A percentile compares a stretch with the other conserved stretches of the same genome.
Conservation (phyloP, 2,329 filamentous ascomycete species). For the Xylariaceae sp. region DNA sequence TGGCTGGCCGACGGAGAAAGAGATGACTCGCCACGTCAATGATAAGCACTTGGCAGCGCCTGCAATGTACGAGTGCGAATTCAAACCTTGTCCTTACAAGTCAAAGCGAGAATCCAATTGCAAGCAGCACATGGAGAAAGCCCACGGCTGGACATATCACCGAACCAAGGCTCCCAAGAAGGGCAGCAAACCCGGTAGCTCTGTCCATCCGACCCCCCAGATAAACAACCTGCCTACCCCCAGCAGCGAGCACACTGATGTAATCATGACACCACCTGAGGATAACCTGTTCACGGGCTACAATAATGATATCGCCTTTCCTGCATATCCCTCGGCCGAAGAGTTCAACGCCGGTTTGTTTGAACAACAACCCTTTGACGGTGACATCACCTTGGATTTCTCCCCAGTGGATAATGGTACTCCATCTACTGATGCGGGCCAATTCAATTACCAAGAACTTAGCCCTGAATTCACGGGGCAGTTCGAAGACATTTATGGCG, state of each 20-base stretch:
- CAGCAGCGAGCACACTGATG: constrained; percentile 51
- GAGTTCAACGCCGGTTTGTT: constrained; percentile 42
- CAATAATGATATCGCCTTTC: constrained; percentile 41
- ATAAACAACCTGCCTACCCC: constrained; percentile 61
- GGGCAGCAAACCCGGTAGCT: constrained; percentile 40
- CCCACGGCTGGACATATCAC: constrained; percentile 84
- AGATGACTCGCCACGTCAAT: constrained; percentile 91
- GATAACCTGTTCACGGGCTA: constrained; percentile 35
- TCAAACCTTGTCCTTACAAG: constrained; percentile 80
- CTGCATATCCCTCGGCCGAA: constrained; percentile 42
- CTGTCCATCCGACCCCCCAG: constrained; percentile 51
- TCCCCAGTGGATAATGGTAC: constrained; percentile 48
- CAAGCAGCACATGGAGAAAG: constrained; percentile 99
- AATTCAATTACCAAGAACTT: constrained; percentile 51
- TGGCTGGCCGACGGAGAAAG: constrained; percentile 97
- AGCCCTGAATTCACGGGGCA: constrained; percentile 57
- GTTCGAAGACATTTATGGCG: constrained; percentile 60
- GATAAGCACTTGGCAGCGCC: constrained; percentile 87
- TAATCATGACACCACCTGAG: constrained; percentile 54
- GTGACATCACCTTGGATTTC: constrained; percentile 34
- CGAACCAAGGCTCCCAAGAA: constrained; percentile 88
- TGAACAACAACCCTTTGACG: constrained; percentile 35
- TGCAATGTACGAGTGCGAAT: constrained; percentile 78
- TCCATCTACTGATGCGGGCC: constrained; percentile 40
- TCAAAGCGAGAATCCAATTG: constrained; percentile 96